phyloP scores from a whole-genome alignment of 352 stramenopile genomes.

The Phytophthora tentaculata region DNA sequence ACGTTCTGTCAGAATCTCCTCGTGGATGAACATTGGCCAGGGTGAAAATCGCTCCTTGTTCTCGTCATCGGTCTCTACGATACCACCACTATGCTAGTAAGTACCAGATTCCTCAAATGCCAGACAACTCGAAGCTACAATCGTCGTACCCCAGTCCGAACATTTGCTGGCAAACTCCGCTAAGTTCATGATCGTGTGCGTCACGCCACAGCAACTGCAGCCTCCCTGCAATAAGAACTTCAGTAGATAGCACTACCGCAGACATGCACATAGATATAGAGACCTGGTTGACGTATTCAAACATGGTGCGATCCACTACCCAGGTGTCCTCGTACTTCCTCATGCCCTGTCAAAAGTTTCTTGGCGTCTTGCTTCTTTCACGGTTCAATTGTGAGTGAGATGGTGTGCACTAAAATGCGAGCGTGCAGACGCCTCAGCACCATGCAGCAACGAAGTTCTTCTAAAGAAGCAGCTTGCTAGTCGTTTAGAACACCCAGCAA shows the following conservation, averaged over 20 bases:
- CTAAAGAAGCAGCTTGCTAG: conserved; percentile 4
- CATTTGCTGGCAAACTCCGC: conserved; percentile 87
- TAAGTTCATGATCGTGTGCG: conserved; percentile 88
- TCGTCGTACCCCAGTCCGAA: conserved; percentile 85
- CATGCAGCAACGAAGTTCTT: conserved; percentile 16
- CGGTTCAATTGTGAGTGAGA: conserved; percentile 19
- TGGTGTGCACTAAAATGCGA: conserved; percentile 3
- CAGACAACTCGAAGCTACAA: background rate
- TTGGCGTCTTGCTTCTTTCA: conserved; percentile 11
- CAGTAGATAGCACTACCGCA: background rate
- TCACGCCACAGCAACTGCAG: conserved; percentile 93
- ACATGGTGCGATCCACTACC: conserved; percentile 95
- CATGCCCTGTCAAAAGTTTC: conserved; percentile 23
- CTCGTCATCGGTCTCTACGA: conserved; percentile 91
- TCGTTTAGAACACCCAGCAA: conserved; percentile 3
- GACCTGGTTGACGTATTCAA: conserved; percentile 93
- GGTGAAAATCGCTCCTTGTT: conserved; percentile 90
- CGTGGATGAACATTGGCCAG: conserved; percentile 89
- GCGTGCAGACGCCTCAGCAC: background rate
- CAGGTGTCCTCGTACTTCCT: conserved; percentile 81
- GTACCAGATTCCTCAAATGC: background rate
- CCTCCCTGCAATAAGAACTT: conserved; percentile 51
- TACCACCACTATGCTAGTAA: background rate
- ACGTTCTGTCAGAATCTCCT: conserved; percentile 93
- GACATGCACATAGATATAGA: background rate